Evolutionary conservation across 2,329 filamentous ascomycete species (phyloP).

Genomic region (Nemania sp.): DNA sequence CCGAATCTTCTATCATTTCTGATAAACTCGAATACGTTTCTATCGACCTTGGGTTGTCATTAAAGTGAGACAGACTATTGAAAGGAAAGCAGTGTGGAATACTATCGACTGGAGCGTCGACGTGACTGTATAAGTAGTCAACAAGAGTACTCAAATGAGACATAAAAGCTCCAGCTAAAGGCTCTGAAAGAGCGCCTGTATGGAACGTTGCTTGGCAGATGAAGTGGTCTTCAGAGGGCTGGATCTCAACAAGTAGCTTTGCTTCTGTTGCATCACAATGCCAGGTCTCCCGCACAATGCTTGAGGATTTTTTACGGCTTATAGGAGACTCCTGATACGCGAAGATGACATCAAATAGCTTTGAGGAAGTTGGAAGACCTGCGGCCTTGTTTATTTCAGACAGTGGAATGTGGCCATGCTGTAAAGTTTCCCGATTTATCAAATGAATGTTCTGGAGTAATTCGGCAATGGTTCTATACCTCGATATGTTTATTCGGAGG

Average conservation of each 20-base stretch:
- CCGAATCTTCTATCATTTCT: constrained; percentile 66
- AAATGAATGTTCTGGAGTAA: constrained; percentile 73
- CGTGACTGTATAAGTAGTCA: constrained; percentile 46
- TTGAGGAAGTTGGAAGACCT: constrained; percentile 64
- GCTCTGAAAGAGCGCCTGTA: constrained; percentile 60
- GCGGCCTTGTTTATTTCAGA: constrained; percentile 75
- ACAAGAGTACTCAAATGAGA: constrained; percentile 70
- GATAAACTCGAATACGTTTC: constrained; percentile 59
- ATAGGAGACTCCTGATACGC: constrained; percentile 84
- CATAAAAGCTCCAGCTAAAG: constrained; percentile 68
- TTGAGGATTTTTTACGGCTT: constrained; percentile 43
- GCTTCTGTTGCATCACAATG: constrained; percentile 82
- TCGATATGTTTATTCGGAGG: constrained; percentile 70
- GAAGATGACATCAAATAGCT: constrained; percentile 81
- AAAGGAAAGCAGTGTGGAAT: constrained; percentile 48
- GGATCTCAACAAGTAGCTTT: constrained; percentile 79
- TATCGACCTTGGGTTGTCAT: constrained; percentile 54
- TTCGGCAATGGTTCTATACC: constrained; percentile 65
- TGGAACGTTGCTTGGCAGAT: constrained; percentile 62
- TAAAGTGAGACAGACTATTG: constrained; percentile 62
- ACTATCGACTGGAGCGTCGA: constrained; percentile 43
- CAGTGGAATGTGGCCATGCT: constrained; percentile 73
- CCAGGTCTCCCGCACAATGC: constrained; percentile 64
- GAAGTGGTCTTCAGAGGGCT: constrained; percentile 65
- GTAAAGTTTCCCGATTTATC: constrained; percentile 73